These are phyloP conservation scores for Lactarius pseudohatsudake DNA, from an alignment of 768 basidiomycete species.

Conservation along the genomic window DNA sequence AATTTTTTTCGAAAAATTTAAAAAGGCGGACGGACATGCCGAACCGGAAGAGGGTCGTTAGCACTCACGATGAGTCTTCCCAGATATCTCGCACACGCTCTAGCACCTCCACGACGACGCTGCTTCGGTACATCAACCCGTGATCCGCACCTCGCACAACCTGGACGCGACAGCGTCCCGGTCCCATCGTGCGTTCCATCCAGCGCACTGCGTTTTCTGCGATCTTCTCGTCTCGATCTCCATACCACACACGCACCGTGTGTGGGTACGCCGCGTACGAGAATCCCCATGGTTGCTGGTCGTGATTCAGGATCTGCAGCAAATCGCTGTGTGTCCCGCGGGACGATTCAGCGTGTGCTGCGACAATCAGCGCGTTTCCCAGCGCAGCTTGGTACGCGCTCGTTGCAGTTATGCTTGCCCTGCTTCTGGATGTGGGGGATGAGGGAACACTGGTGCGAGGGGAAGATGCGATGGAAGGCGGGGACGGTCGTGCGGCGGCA, in stretches of 20 bases:
- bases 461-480: slow-evolving; percentile 52
- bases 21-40: background rate
- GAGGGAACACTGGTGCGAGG: slow-evolving; percentile 46
- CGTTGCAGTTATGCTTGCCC: slow-evolving; percentile 34
- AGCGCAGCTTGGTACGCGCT: slow-evolving; percentile 64
- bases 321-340: slow-evolving; percentile 91
- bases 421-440: slow-evolving; percentile 31
- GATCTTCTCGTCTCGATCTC: slow-evolving; percentile 91
- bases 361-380: slow-evolving; percentile 89
- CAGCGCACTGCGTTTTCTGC: slow-evolving; percentile 86
- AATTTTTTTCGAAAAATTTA: background rate
- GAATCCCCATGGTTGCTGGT: slow-evolving; percentile 88
- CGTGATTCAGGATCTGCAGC: slow-evolving; percentile 87
- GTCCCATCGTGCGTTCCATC: slow-evolving; percentile 86
- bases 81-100: slow-evolving; percentile 60
- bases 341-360: slow-evolving; percentile 92
- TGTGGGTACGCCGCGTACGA: slow-evolving; percentile 79
- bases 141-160: slow-evolving; percentile 90
- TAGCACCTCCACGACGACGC: slow-evolving; percentile 81
- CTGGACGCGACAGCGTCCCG: slow-evolving; percentile 70
- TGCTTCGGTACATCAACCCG: slow-evolving; percentile 88
- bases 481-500: slow-evolving; percentile 30
- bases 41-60: background rate
- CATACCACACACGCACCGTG: slow-evolving; percentile 85
- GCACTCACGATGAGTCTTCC: slow-evolving; percentile 28